phyloP scores from a whole-genome alignment of 2,329 filamentous ascomycete genomes.

The Alternaria panax region DNA sequence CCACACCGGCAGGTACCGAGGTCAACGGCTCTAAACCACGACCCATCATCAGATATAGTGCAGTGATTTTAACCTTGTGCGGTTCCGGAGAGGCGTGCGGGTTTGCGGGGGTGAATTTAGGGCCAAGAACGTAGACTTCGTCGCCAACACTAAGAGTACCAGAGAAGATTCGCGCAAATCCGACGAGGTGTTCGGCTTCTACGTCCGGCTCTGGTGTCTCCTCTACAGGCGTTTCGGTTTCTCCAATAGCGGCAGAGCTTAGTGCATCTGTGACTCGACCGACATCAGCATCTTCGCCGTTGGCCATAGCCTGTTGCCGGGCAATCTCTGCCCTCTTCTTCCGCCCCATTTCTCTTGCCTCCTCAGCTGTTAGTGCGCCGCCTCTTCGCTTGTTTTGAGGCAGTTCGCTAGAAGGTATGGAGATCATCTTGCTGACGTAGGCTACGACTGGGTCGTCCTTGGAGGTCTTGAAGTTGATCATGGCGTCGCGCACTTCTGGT shows the following conservation, averaged over 20 bases:
- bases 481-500: constrained; percentile 74
- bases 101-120: constrained; percentile 87
- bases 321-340: constrained; percentile 91
- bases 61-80: constrained; percentile 82
- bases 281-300: constrained; percentile 55
- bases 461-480: constrained; percentile 77
- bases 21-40: constrained; percentile 81
- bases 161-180: constrained; percentile 93
- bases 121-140: constrained; percentile 86
- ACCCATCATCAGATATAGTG: constrained; percentile 95
- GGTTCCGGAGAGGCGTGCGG: constrained; percentile 76
- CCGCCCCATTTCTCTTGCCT: constrained; percentile 85
- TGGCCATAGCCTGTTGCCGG: constrained; percentile 70
- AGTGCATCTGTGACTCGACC: constrained; percentile 66
- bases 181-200: constrained; percentile 88
- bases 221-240: constrained; percentile 43
- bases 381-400: constrained; percentile 80
- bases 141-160: constrained; percentile 90
- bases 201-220: constrained; percentile 61
- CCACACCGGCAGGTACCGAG: constrained; percentile 88
- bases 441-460: constrained; percentile 82
- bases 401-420: constrained; percentile 89
- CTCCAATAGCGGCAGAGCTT: constrained; percentile 64
- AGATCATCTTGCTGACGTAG: constrained; percentile 98
- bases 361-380: constrained; percentile 79